Evolutionary conservation across 1,139 yeast genomes (phyloP).

Genomic region (Lodderomyces orthopsilosis): DNA sequence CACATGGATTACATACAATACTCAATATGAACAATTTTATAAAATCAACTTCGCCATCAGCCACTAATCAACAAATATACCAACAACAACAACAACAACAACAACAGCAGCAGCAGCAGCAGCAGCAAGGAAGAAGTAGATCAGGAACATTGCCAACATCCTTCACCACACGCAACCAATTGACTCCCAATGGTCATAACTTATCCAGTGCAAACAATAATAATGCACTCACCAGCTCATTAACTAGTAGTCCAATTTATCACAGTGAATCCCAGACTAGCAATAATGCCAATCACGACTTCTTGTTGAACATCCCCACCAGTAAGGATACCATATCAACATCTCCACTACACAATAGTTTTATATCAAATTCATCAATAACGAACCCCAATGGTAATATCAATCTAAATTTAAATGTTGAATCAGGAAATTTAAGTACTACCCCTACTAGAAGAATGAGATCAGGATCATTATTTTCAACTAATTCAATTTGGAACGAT

Average conservation of each 20-base stretch:
- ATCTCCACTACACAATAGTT: slow-evolving; percentile 2
- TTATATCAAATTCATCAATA: not conserved
- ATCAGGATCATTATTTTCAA: slow-evolving; percentile 45
- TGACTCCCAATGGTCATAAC: slow-evolving; percentile 11
- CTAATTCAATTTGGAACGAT: slow-evolving; percentile 50
- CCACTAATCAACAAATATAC: not conserved
- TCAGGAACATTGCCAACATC: slow-evolving; percentile 60
- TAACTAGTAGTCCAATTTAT: slow-evolving; percentile 3
- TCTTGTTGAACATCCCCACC: slow-evolving; percentile 1
- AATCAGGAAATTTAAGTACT: slow-evolving; percentile 4
- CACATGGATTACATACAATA: not conserved
- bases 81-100: not conserved
- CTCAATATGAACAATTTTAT: slow-evolving; percentile 1
- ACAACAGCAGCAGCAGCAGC: slow-evolving; percentile 8
- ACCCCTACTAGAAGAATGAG: slow-evolving; percentile 27
- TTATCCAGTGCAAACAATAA: not conserved
- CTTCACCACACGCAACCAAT: slow-evolving; percentile 17
- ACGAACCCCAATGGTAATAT: not conserved
- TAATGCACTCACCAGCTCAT: not conserved
- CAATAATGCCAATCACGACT: not conserved
- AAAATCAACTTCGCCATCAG: slow-evolving; percentile 5
- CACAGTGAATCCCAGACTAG: not conserved
- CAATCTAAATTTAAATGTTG: not conserved
- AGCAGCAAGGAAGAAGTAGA: slow-evolving; percentile 39
- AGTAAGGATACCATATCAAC: slow-evolving; percentile 2